These are phyloP conservation scores for Torulaspora franciscae DNA, from an alignment of 805 yeast genomes.

Conservation along the genomic window DNA sequence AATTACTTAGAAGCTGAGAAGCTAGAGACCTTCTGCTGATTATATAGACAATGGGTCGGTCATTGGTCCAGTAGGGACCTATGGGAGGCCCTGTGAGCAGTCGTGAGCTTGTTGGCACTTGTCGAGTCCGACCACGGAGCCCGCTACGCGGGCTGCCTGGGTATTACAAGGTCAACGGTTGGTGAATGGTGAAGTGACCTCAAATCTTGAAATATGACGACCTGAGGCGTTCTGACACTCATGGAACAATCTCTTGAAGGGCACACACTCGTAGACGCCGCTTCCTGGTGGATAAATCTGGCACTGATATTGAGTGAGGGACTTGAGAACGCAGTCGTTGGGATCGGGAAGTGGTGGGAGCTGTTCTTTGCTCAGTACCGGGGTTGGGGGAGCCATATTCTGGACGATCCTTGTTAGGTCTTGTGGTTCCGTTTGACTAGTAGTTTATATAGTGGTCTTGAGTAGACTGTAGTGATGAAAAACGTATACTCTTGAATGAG, in stretches of 20 bases:
- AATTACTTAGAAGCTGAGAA: neutral
- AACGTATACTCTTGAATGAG: neutral
- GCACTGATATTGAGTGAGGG: constrained; percentile 46
- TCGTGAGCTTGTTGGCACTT: neutral
- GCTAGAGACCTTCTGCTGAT: neutral
- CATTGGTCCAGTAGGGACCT: neutral
- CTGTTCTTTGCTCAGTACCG: constrained; percentile 37
- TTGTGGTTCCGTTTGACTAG: neutral
- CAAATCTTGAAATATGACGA: constrained; percentile 1
- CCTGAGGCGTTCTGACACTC: constrained; percentile 33
- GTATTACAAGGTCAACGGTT: neutral
- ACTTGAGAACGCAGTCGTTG: constrained; percentile 34
- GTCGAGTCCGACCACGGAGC: constrained; percentile 7
- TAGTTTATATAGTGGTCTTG: neutral
- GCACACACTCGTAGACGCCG: constrained; percentile 39
- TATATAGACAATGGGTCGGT: neutral
- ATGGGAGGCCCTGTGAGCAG: neutral
- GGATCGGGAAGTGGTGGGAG: constrained; percentile 23
- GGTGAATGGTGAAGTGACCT: constrained; percentile 6
- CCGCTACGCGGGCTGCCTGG: neutral
- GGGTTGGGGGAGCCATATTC: constrained; percentile 49
- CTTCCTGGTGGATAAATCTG: constrained; percentile 39
- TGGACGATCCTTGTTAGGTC: neutral
- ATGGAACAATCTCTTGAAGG: constrained; percentile 46
- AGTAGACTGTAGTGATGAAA: constrained; percentile 1